Evolutionary conservation across 441 rosid genomes (phyloP).

Genomic region (Mallotus japonicus): DNA sequence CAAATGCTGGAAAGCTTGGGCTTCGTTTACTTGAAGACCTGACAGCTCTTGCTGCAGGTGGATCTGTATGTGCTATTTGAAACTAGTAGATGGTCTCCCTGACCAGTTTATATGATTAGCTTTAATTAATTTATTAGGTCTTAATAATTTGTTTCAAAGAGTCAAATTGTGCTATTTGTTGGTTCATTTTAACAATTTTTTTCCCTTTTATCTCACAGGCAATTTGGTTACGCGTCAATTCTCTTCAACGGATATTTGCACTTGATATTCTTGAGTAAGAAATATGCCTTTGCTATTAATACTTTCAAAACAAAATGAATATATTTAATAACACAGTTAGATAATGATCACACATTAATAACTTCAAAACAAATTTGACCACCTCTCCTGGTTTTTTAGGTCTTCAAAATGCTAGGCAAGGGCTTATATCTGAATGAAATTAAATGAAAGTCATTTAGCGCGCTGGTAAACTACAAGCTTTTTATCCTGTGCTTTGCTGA

Average conservation of each 20-base stretch:
- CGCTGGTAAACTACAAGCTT: background rate
- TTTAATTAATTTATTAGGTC: slow-evolving; percentile 11
- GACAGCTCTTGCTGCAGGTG: slow-evolving; percentile 99
- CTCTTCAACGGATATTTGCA: slow-evolving; percentile 83
- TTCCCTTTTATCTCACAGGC: slow-evolving; percentile 55
- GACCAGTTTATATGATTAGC: slow-evolving; percentile 13
- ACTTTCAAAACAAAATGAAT: background rate
- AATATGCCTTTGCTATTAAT: slow-evolving; percentile 25
- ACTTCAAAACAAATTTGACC: no score
- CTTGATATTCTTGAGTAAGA: slow-evolving; percentile 97
- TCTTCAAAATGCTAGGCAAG: no score
- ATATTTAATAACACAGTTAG: no score
- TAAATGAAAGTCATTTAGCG: no score
- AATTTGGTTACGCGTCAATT: slow-evolving; percentile 70
- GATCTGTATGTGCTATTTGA: slow-evolving; percentile 94
- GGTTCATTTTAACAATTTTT: slow-evolving; percentile 7
- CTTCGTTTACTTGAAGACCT: slow-evolving; percentile 97
- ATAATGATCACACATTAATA: no score
- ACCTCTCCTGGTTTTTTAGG: no score
- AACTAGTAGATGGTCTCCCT: slow-evolving; percentile 28
- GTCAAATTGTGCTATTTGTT: slow-evolving; percentile 16
- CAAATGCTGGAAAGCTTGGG: slow-evolving; percentile 79
- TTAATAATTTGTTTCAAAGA: slow-evolving; percentile 1
- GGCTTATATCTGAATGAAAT: no score
- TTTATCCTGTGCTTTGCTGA: slow-evolving; percentile 9